A percentile compares a stretch with the other conserved stretches of the same genome.
These are phyloP conservation scores for Massariosphaeria phaeospora DNA, from an alignment of 495 filamentous ascomycete species.

Conservation along the genomic window DNA sequence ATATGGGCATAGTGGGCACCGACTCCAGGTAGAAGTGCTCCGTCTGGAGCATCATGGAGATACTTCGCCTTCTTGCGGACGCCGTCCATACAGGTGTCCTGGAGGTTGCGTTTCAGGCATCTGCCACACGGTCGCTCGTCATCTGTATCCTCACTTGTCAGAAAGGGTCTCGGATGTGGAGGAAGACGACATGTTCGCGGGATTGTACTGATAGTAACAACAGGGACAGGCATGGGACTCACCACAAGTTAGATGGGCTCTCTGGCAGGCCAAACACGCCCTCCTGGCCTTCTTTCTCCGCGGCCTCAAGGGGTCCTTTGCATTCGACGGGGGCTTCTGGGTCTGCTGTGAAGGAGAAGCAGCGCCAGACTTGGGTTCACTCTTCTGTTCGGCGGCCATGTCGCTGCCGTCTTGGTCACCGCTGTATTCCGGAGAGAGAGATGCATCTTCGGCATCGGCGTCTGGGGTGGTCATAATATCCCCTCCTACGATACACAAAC, in stretches of 20 bases:
- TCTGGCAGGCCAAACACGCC: slow-evolving; percentile 93
- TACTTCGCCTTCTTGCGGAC: slow-evolving; percentile 99
- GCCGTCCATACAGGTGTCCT: slow-evolving; percentile 88
- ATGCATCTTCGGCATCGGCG: slow-evolving; percentile 49
- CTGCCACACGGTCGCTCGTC: slow-evolving; percentile 88
- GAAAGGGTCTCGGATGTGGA: neutral
- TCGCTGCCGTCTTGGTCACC: slow-evolving; percentile 48
- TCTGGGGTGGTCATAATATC: slow-evolving; percentile 52
- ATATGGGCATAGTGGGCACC: slow-evolving; percentile 48
- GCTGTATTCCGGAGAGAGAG: slow-evolving; percentile 48
- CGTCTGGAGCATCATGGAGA: slow-evolving; percentile 88
- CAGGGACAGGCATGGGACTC: slow-evolving; percentile 45
- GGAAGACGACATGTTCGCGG: neutral
- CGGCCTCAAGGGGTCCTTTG: slow-evolving; percentile 82
- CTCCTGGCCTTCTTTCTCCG: slow-evolving; percentile 92
- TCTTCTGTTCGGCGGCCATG: slow-evolving; percentile 52
- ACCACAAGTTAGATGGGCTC: slow-evolving; percentile 98
- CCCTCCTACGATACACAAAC: slow-evolving; percentile 22
- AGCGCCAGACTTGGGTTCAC: slow-evolving; percentile 54
- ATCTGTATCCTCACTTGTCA: slow-evolving; percentile 43
- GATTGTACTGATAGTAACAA: neutral
- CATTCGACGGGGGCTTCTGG: slow-evolving; percentile 56
- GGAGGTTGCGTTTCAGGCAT: slow-evolving; percentile 88
- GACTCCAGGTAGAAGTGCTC: slow-evolving; percentile 60
- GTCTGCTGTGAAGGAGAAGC: slow-evolving; percentile 43